A percentile compares a stretch with the other conserved stretches of the same genome.
phyloP scores from a whole-genome alignment of 306 rosid genomes.

The Pyrus pyrifolia region DNA sequence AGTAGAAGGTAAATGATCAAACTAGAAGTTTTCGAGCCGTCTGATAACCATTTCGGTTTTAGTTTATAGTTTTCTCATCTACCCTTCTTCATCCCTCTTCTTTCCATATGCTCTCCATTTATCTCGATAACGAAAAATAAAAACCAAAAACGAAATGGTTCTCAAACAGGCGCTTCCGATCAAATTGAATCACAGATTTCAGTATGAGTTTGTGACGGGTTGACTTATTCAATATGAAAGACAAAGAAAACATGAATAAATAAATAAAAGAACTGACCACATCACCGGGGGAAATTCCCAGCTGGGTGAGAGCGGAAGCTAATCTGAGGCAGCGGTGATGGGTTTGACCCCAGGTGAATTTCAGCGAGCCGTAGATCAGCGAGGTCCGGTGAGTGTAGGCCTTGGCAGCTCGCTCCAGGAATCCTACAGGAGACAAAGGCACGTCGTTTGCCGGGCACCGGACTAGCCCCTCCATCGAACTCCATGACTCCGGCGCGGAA shows the following conservation, averaged over 20 bases:
- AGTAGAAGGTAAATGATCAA: no score
- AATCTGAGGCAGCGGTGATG: slow-evolving; percentile 56
- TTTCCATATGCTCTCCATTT: no score
- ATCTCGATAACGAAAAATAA: no score
- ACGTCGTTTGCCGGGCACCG: slow-evolving; percentile 55
- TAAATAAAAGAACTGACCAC: slow-evolving; percentile 39
- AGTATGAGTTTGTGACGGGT: background rate
- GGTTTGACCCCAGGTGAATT: slow-evolving; percentile 61
- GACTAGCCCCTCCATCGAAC: slow-evolving; percentile 55
- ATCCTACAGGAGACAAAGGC: slow-evolving; percentile 67
- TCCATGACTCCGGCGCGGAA: slow-evolving; percentile 38
- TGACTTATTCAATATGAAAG: no score
- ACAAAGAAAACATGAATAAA: background rate
- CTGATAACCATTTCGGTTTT: no score
- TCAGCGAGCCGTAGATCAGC: slow-evolving; percentile 45
- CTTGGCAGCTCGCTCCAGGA: slow-evolving; percentile 72
- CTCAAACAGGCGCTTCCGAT: no score
- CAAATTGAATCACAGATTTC: background rate
- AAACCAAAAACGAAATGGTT: no score
- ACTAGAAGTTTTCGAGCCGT: no score
- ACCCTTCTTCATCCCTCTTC: no score
- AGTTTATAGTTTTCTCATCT: no score
- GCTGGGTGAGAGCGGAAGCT: slow-evolving; percentile 59
- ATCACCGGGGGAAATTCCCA: slow-evolving; percentile 69
- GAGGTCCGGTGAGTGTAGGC: slow-evolving; percentile 52